Conservation (phyloP, 1,139 yeast species). For the Yamadazyma mexicana region DNA sequence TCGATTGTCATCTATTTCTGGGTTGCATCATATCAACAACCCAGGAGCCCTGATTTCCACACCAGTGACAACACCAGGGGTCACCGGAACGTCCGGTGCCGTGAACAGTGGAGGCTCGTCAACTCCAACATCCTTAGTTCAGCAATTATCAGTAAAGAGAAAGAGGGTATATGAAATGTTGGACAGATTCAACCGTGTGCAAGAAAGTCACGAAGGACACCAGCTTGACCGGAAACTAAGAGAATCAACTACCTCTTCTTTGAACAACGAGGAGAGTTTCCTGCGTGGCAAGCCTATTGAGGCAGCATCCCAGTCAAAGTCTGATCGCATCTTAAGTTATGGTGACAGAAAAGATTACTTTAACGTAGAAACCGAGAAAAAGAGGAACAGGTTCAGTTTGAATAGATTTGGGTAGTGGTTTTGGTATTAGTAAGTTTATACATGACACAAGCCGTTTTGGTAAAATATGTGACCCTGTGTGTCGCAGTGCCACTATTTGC, state of each 20-base stretch:
- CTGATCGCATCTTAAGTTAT: slow-evolving; percentile 17
- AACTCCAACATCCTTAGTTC: slow-evolving; percentile 17
- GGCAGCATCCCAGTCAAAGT: slow-evolving; percentile 10
- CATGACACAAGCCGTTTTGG: too few relatives aligned
- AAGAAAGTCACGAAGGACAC: slow-evolving; percentile 50
- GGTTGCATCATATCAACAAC: slow-evolving; percentile 20
- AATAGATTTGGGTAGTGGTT: background rate
- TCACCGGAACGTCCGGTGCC: slow-evolving; percentile 6
- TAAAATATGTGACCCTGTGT: too few relatives aligned
- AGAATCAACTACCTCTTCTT: slow-evolving; percentile 17
- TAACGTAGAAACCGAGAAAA: slow-evolving; percentile 8
- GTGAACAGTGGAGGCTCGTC: background rate
- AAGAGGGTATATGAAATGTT: slow-evolving; percentile 54
- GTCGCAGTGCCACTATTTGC: background rate
- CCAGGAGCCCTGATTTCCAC: slow-evolving; percentile 17
- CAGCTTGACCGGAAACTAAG: slow-evolving; percentile 13
- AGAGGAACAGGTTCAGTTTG: slow-evolving; percentile 1
- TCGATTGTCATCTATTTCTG: slow-evolving; percentile 57
- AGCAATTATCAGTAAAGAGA: slow-evolving; percentile 40
- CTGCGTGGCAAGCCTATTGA: slow-evolving; percentile 10
- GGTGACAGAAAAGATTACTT: slow-evolving; percentile 18
- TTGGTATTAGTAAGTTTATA: too few relatives aligned
- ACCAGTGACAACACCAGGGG: slow-evolving; percentile 24
- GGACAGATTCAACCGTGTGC: slow-evolving; percentile 60
- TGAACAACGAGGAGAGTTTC: slow-evolving; percentile 10